Evolutionary conservation across 1,139 yeast genomes (phyloP).

Genomic region (Saccharomycopsis hybrid): DNA sequence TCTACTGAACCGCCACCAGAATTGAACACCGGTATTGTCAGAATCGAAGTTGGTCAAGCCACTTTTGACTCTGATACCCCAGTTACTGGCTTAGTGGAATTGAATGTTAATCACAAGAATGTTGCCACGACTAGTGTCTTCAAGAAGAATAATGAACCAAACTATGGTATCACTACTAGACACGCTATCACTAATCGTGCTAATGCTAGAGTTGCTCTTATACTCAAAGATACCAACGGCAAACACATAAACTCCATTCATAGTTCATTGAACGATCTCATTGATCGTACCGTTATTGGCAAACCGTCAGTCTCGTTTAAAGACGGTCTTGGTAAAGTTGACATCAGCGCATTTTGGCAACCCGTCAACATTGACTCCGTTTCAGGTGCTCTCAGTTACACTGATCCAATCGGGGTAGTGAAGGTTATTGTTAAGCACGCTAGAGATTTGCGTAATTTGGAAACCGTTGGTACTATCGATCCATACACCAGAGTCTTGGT

Average conservation of each 20-base stretch:
- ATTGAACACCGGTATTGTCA: slow-evolving; percentile 84
- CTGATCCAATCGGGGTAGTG: slow-evolving; percentile 89
- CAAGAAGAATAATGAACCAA: slow-evolving; percentile 62
- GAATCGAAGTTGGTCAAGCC: slow-evolving; percentile 48
- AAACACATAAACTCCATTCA: slow-evolving; percentile 48
- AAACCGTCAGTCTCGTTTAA: slow-evolving; percentile 67
- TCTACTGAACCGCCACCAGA: slow-evolving; percentile 85
- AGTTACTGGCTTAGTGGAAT: slow-evolving; percentile 63
- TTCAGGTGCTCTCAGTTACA: slow-evolving; percentile 69
- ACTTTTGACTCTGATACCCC: slow-evolving; percentile 36
- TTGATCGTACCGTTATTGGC: slow-evolving; percentile 74
- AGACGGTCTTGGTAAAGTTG: slow-evolving; percentile 63
- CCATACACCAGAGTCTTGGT: slow-evolving; percentile 81
- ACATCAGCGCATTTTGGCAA: slow-evolving; percentile 71
- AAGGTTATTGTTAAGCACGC: slow-evolving; percentile 71
- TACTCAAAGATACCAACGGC: slow-evolving; percentile 54
- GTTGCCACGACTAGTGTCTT: slow-evolving; percentile 50
- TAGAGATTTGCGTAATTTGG: slow-evolving; percentile 71
- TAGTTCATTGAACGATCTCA: slow-evolving; percentile 59
- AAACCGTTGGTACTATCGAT: slow-evolving; percentile 83
- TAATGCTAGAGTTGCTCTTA: slow-evolving; percentile 57
- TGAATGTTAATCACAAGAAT: slow-evolving; percentile 55
- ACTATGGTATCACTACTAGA: slow-evolving; percentile 63
- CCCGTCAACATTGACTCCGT: slow-evolving; percentile 70
- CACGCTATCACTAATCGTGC: slow-evolving; percentile 70